These are phyloP conservation scores for Solanum arcanum DNA, from an alignment of 257 asterid genomes.

Conservation along the genomic window DNA sequence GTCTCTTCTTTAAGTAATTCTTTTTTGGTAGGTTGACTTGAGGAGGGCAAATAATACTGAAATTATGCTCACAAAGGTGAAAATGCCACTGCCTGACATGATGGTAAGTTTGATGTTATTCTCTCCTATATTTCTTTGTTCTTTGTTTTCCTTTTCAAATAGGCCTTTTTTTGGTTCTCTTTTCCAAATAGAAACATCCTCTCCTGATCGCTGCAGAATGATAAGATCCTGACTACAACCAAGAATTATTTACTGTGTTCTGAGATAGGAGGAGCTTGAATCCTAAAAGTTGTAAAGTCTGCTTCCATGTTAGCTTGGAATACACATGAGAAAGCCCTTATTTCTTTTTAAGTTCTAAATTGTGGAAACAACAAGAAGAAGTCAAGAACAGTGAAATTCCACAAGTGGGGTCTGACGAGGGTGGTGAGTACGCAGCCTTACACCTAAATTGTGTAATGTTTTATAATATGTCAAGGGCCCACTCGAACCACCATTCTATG, in stretches of 20 bases:
- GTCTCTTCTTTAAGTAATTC: neutral
- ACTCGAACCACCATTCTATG: neutral
- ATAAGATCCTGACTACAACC: neutral
- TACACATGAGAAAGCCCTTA: neutral
- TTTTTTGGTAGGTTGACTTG: constrained; percentile 66
- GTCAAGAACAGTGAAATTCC: neutral
- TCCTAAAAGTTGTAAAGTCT: neutral
- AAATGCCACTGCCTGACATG: constrained; percentile 99
- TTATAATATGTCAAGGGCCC: neutral
- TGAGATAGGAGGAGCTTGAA: neutral
- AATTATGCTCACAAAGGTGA: constrained; percentile 98
- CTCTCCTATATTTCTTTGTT: neutral
- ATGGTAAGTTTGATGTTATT: constrained; percentile 46
- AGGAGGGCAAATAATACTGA: constrained; percentile 98
- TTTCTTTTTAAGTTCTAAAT: neutral
- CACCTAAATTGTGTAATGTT: neutral
- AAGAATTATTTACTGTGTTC: neutral
- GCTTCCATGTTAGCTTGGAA: neutral
- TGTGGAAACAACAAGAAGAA: neutral
- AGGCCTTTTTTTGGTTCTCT: neutral
- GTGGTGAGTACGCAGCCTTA: neutral
- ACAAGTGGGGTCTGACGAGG: neutral
- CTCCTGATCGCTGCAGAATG: neutral
- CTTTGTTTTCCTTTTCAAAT: neutral
- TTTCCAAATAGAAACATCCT: neutral